These are phyloP conservation scores for Lasiodiplodia gonubiensis DNA, from an alignment of 2,329 filamentous ascomycete species.

Conservation along the genomic window DNA sequence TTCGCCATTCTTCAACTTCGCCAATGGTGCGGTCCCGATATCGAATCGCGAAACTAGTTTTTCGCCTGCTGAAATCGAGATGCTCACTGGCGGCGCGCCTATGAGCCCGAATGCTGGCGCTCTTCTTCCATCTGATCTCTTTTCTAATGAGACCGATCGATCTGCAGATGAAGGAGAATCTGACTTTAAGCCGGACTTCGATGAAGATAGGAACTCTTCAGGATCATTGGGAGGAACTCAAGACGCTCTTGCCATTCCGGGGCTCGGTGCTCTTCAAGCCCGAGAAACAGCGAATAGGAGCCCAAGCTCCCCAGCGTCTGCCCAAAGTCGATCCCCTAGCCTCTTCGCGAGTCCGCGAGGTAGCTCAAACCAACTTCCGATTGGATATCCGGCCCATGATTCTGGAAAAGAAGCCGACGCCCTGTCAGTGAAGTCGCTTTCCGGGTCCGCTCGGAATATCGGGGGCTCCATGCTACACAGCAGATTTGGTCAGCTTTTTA, in stretches of 20 bases:
- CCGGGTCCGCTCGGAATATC: conserved; percentile 56
- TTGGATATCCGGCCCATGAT: conserved; percentile 47
- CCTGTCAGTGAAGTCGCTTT: conserved; percentile 54
- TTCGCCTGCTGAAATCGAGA: conserved; percentile 66
- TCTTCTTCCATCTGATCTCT: conserved; percentile 71
- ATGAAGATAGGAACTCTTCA: conserved; percentile 38
- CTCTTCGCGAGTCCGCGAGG: conserved; percentile 56
- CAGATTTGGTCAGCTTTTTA: conserved; percentile 65
- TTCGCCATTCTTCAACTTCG: conserved; percentile 61
- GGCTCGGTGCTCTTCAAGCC: conserved; percentile 50
- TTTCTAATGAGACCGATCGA: conserved; percentile 67
- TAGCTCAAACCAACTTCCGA: conserved; percentile 51
- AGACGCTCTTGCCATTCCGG: conserved; percentile 44
- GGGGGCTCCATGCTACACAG: conserved; percentile 46
- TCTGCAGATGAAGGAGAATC: conserved; percentile 18
- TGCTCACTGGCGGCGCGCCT: conserved; percentile 68
- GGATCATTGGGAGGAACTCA: conserved; percentile 37
- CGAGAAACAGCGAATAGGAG: conserved; percentile 40
- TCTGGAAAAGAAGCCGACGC: conserved; percentile 51
- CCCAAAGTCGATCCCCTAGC: conserved; percentile 51
- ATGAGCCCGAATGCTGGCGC: conserved; percentile 79
- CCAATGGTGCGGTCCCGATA: conserved; percentile 61
- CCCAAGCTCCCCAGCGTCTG: conserved; percentile 52
- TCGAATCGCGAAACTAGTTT: conserved; percentile 27
- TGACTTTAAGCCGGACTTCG: conserved; percentile 41